Base-by-base conservation (phyloP, 148 eudicot species). In the Nepenthes gracilis region DNA sequence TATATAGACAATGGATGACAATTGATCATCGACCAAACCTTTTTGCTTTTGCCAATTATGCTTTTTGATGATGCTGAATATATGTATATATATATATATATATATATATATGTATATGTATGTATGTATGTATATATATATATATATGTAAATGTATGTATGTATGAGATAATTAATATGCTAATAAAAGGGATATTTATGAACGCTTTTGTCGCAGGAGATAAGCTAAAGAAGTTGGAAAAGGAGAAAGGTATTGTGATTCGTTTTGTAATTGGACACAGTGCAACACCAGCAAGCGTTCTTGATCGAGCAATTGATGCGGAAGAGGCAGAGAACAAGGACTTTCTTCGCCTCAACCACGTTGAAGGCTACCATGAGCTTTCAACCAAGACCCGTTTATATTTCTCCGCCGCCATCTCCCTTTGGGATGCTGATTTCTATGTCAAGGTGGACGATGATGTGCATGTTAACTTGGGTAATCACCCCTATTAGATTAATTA, bases 291-390 rank as follows among this genome's bases (percentile, higher is more conserved):
- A 12, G 90, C 93, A 53, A 88, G 90, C 54, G 83, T 74, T 50
- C 81, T 90, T 2, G 97, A 90, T 65, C 68, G 75, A 61, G 74
- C 77, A 5, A 78, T 90, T 14, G 90, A 90, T 47, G 76, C 61
- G 0, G 97, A 90, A 68, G 80, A 84, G 0, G 83, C 79, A 2
- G 63, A 84, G 64, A 55, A 86, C 72, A 47, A 68, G 33, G 97
- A 90, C 60, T 84, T 90, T 69, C 75, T 86, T 36, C 78, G 94
- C 9, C 80, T 90, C 8, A 69, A 77, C 10, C 97, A 91, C 33
- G 74, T 91, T 0, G 97, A 91, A 72, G 97, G 93, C 60, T 91
- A 91, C 83, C 92, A 83, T 35, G 79, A 87, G 78, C 85, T 91
- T 55, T 91, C 97, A 38, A 85, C 84, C 65, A 91, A 91, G 74